Conservation (phyloP, 768 basidiomycete species). For the Mycena alexandri region DNA sequence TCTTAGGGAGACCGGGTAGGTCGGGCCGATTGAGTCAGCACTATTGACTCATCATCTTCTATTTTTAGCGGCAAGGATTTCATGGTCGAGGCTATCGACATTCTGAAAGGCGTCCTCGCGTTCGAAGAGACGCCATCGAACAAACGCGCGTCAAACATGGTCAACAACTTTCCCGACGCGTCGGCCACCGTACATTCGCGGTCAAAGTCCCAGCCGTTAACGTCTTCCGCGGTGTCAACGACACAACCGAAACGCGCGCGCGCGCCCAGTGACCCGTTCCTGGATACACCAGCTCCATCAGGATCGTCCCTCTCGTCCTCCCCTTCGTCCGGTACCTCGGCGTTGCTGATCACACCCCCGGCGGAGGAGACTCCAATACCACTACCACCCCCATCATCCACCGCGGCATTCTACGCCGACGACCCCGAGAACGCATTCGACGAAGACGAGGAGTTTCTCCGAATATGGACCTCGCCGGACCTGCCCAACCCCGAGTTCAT, state of each 20-base stretch:
- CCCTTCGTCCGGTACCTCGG: constrained; percentile 61
- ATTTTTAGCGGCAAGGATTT: constrained; percentile 87
- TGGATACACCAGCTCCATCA: constrained; percentile 76
- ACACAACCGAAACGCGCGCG: constrained; percentile 72
- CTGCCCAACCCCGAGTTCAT: constrained; percentile 81
- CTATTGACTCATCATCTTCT: constrained; percentile 38
- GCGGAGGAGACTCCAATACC: constrained; percentile 11
- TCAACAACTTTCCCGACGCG: constrained; percentile 47
- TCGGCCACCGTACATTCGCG: constrained; percentile 59
- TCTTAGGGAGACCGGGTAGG: constrained; percentile 94
- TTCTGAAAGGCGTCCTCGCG: constrained; percentile 87
- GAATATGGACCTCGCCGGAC: constrained; percentile 87
- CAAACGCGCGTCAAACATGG: constrained; percentile 45
- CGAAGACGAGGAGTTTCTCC: constrained; percentile 66
- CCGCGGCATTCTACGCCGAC: constrained; percentile 34
- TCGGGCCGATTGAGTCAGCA: constrained; percentile 41
- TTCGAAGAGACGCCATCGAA: constrained; percentile 77
- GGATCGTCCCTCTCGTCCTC: constrained; percentile 63
- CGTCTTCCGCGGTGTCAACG: constrained; percentile 54
- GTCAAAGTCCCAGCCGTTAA: constrained; percentile 68
- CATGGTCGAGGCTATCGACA: constrained; percentile 90
- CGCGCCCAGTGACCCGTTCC: constrained; percentile 84
- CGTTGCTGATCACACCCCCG: constrained; percentile 27
- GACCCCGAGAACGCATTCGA: constrained; percentile 45
- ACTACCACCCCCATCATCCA: neutral